Evolutionary conservation across 2,329 filamentous ascomycete genomes (phyloP).

Genomic region (Trichoderma citrinoviride): DNA sequence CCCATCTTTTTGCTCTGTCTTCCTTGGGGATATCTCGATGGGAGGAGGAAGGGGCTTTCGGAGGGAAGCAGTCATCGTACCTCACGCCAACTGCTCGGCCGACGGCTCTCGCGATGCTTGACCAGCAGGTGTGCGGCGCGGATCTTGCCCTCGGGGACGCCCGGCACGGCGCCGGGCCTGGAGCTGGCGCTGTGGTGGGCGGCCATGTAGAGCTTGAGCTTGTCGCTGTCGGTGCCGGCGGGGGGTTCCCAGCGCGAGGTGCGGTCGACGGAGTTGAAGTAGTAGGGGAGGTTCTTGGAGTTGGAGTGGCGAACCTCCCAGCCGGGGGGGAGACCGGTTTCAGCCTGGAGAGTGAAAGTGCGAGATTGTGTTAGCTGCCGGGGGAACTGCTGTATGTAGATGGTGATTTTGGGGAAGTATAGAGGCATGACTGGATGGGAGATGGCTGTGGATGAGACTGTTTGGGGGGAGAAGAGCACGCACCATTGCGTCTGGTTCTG

Average conservation of each 20-base stretch:
- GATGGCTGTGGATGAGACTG: not conserved
- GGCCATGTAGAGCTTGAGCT: slow-evolving; percentile 92
- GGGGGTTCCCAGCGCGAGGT: slow-evolving; percentile 96
- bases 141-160: slow-evolving; percentile 72
- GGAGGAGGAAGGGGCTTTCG: no score
- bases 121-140: slow-evolving; percentile 88
- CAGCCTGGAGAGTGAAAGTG: slow-evolving; percentile 54
- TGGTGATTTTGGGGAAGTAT: not conserved
- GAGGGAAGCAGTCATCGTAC: slow-evolving; percentile 33
- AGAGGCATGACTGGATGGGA: not conserved
- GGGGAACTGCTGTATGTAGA: not conserved
- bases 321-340: slow-evolving; percentile 76
- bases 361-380: no score
- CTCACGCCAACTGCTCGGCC: slow-evolving; percentile 91
- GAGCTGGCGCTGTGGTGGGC: slow-evolving; percentile 68
- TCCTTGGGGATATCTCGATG: not conserved
- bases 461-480: not conserved
- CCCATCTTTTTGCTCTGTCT: not conserved
- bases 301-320: slow-evolving; percentile 99
- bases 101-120: slow-evolving; percentile 85
- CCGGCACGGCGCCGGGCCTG: slow-evolving; percentile 39
- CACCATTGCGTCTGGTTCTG: not conserved
- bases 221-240: slow-evolving; percentile 80
- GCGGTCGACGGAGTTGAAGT: slow-evolving; percentile 86
- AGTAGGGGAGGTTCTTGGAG: slow-evolving; percentile 98